Conservation (phyloP, 2,329 filamentous ascomycete species). For the Nemania sp. region DNA sequence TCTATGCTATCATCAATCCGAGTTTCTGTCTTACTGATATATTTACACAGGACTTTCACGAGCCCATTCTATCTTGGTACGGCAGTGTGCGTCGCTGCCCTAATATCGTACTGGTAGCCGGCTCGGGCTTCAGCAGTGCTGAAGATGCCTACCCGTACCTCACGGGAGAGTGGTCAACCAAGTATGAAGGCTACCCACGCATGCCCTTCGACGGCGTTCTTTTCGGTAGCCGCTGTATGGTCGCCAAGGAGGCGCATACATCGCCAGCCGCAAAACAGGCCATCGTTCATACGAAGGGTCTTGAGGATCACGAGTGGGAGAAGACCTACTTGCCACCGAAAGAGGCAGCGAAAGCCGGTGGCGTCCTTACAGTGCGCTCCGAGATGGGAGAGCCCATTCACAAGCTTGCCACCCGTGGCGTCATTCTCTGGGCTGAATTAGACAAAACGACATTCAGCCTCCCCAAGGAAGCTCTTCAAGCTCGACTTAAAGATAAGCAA, state of each 20-base stretch:
- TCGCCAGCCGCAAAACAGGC: conserved; percentile 85
- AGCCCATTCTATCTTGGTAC: conserved; percentile 88
- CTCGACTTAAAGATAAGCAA: conserved; percentile 77
- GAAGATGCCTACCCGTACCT: conserved; percentile 92
- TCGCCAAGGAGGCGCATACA: conserved; percentile 86
- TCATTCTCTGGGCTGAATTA: conserved; percentile 97
- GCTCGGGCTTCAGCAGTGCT: conserved; percentile 85
- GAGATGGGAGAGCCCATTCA: conserved; percentile 99
- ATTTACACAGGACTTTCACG: conserved; percentile 68
- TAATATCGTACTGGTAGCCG: conserved; percentile 86
- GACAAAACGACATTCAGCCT: conserved; percentile 96
- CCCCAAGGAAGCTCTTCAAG: conserved; percentile 88
- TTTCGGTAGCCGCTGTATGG: conserved; percentile 92
- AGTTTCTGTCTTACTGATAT: not conserved
- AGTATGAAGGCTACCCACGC: conserved; percentile 75
- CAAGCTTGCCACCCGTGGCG: conserved; percentile 94
- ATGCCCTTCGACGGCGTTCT: conserved; percentile 94
- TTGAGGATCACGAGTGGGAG: conserved; percentile 84
- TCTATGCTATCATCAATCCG: not conserved
- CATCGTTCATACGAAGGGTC: conserved; percentile 80
- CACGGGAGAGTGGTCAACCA: conserved; percentile 82
- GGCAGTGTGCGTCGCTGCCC: conserved; percentile 78
- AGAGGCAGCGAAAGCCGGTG: conserved; percentile 77
- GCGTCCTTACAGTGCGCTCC: conserved; percentile 92
- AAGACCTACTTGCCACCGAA: conserved; percentile 68